Evolutionary conservation across 768 basidiomycete genomes (phyloP).

Genomic region (Cubamyces sp.): DNA sequence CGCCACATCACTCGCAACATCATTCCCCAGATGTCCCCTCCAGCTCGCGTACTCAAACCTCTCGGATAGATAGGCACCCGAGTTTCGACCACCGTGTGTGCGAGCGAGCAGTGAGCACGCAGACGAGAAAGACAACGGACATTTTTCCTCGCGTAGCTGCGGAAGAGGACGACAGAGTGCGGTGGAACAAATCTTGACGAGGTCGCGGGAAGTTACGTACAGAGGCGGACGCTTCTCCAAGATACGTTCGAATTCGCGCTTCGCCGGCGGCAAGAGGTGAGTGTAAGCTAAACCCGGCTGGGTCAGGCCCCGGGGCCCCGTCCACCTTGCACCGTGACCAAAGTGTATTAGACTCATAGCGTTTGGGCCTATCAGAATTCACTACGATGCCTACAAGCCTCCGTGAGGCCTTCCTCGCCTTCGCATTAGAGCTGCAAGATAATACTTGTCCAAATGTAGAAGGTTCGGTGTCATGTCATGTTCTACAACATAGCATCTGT

Average conservation of each 20-base stretch:
- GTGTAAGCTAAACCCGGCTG: neutral
- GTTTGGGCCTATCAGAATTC: neutral
- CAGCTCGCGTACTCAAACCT: neutral
- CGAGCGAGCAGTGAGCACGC: neutral
- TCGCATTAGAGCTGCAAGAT: constrained; percentile 5
- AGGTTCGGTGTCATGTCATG: constrained; percentile 4
- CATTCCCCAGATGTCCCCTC: neutral
- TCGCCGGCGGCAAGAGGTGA: neutral
- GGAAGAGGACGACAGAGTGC: neutral
- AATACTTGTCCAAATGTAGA: neutral
- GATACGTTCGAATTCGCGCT: neutral
- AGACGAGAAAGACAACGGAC: neutral
- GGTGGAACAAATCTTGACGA: neutral
- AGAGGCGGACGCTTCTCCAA: neutral
- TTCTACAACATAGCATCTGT: neutral
- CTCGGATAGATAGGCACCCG: neutral
- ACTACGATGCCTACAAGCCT: constrained; percentile 6
- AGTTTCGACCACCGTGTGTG: neutral
- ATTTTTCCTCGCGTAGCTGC: neutral
- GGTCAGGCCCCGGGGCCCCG: neutral
- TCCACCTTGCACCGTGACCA: neutral
- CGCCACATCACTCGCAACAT: constrained; percentile 20
- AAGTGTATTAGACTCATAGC: neutral
- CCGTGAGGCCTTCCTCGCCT: neutral
- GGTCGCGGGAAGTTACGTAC: constrained; percentile 17